Percentiles rank a stretch among this genome's conserved stretches.
Evolutionary conservation across 2,329 filamentous ascomycete species (phyloP).

Genomic region (Botrytis porri): DNA sequence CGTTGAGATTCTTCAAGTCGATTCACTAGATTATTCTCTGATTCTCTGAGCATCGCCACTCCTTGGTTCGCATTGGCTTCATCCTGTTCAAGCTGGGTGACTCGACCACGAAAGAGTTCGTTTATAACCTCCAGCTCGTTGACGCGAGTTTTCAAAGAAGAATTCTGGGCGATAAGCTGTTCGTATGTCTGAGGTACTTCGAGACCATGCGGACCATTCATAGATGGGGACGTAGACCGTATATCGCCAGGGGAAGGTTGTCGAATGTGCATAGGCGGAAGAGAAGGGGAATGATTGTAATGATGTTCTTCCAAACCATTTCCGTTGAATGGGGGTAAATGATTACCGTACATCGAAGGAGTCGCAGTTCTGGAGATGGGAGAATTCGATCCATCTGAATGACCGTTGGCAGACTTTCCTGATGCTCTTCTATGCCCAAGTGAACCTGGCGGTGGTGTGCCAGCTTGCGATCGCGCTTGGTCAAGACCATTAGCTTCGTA

Average conservation of each 20-base stretch:
- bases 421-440: constrained; percentile 62
- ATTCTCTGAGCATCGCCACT: constrained; percentile 55
- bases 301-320: constrained; percentile 61
- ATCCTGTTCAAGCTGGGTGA: constrained; percentile 73
- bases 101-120: constrained; percentile 70
- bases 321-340: constrained; percentile 75
- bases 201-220: constrained; percentile 58
- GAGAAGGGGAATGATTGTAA: constrained; percentile 58
- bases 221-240: constrained; percentile 44
- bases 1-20: constrained; percentile 74
- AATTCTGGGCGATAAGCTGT: constrained; percentile 74
- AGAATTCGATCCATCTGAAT: constrained; percentile 72
- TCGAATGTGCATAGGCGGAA: constrained; percentile 49
- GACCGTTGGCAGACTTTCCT: constrained; percentile 69
- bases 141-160: constrained; percentile 88
- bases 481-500: constrained; percentile 58
- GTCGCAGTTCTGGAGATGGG: constrained; percentile 78
- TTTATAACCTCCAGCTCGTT: constrained; percentile 96
- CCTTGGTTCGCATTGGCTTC: constrained; percentile 65
- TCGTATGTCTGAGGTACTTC: constrained; percentile 77
- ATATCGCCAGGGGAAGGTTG: constrained; percentile 55
- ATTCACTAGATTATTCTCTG: constrained; percentile 53
- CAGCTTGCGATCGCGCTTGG: constrained; percentile 53
- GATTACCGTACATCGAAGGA: constrained; percentile 70
- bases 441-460: constrained; percentile 50